These are phyloP conservation scores for Pseudonitzschia pungens DNA, from an alignment of 108 stramenopile species.

Conservation along the genomic window DNA sequence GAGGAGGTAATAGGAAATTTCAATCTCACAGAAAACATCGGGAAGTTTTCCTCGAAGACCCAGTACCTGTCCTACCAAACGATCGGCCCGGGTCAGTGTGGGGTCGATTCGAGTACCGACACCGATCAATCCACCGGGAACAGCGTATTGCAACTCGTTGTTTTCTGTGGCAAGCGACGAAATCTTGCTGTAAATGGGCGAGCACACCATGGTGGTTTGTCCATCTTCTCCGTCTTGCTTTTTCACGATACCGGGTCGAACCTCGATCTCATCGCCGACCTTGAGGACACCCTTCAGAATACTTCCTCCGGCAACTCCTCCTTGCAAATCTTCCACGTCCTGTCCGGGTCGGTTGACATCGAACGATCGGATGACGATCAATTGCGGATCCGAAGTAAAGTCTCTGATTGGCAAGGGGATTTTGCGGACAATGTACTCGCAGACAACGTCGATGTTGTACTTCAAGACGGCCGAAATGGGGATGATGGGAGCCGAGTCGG, in stretches of 20 bases:
- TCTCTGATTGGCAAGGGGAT: constrained; percentile 95
- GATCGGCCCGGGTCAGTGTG: constrained; percentile 97
- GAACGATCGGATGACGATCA: constrained; percentile 99
- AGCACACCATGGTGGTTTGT: constrained; percentile 86
- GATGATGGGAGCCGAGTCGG: constrained; percentile 95
- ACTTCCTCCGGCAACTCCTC: constrained; percentile 98
- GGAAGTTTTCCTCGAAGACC: constrained; percentile 96
- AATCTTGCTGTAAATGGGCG: constrained; percentile 89
- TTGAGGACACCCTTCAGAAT: constrained; percentile 96
- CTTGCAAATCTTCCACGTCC: constrained; percentile 92
- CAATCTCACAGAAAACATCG: constrained; percentile 96
- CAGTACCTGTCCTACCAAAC: constrained; percentile 97
- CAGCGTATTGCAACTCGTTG: constrained; percentile 97
- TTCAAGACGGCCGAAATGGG: constrained; percentile 97
- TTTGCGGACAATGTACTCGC: constrained; percentile 95
- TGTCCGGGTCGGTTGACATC: constrained; percentile 99
- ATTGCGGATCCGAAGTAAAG: constrained; percentile 90
- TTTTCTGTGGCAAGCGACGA: constrained; percentile 93
- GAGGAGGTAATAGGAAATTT: constrained; percentile 96
- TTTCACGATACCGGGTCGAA: constrained; percentile 97
- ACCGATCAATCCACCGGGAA: constrained; percentile 99
- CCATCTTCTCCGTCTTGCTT: constrained; percentile 86
- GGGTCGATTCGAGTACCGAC: constrained; percentile 99
- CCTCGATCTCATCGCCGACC: constrained; percentile 99
- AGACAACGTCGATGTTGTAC: constrained; percentile 99